Evolutionary conservation across 225 moss, liverwort and hornwort genomes (phyloP), one percentile per base, ranked within the genome.

Genomic region (Anthoceros angustus): DNA sequence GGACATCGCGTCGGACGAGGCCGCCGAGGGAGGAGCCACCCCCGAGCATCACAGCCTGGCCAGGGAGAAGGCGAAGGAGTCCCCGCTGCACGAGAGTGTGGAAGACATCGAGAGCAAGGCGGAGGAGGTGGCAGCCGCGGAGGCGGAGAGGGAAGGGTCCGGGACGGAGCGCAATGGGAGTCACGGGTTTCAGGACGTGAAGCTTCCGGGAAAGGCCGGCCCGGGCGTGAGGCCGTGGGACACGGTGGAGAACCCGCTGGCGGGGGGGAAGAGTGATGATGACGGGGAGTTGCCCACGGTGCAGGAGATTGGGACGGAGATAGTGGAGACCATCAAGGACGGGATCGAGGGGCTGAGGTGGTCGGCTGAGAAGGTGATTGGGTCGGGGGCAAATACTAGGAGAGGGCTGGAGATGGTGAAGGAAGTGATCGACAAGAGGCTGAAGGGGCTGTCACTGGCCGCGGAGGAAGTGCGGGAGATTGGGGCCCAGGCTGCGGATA

Each of bases 291-390:
- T 55, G 55, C 55, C 55, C 18, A 55, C 55, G 0, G 10, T 23
- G 55, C 55, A 55, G 23, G 55, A 55, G 14, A 55, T 55, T 20
- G 55, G 55, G n/a, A 23, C 55, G 25, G 74, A 74, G 42, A 2
- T 80, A 6, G 45, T 72, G 70, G 74, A 72, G 0, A 64, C 62
- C 0, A 74, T 70, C 32, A 62, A 49, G 64, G 77, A 80, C 12
- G 80, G 80, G 9, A 39, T 55, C 0, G 77, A 77, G 42, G 69
- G 74, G 0, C 40, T 80, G 4, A 80, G 68, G 42, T 74, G 77
- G 77, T 72, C 70, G 9, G 72, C 67, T 10, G 65, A 80, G 43
- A 70, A 72, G 9, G 42, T 70, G 11, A 70, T 70, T 12, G 64
- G 68, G 1, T 67, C 72, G 8, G 70, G 72, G 2, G 49, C 65